Conservation (phyloP, 2,329 filamentous ascomycete genomes). For the Phaeosphaeriaceae sp. region DNA sequence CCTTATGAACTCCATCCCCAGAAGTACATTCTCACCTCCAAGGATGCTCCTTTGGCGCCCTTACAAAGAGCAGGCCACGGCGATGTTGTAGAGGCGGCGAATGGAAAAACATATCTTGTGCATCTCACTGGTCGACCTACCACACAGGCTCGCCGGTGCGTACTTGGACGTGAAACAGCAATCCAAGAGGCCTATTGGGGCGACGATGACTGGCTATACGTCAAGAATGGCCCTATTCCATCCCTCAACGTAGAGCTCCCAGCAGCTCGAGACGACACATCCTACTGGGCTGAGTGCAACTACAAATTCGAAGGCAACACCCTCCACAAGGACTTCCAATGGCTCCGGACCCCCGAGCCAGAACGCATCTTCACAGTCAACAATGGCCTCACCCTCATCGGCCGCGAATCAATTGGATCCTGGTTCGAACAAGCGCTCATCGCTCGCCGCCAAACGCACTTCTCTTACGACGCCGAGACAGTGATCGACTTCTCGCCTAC, state of each 20-base stretch:
- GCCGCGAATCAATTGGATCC: slow-evolving; percentile 58
- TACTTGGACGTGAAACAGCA: slow-evolving; percentile 44
- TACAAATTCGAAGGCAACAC: slow-evolving; percentile 55
- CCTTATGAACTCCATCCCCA: slow-evolving; percentile 50
- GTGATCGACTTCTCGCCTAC: slow-evolving; percentile 59
- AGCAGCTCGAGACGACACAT: slow-evolving; percentile 32
- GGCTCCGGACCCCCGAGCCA: slow-evolving; percentile 61
- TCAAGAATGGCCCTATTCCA: slow-evolving; percentile 60
- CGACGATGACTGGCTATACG: slow-evolving; percentile 68
- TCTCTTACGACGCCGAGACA: slow-evolving; percentile 67
- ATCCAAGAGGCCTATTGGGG: slow-evolving; percentile 67
- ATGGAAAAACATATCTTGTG: slow-evolving; percentile 44
- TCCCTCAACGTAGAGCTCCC: slow-evolving; percentile 51
- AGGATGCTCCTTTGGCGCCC: slow-evolving; percentile 40
- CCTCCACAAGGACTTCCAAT: slow-evolving; percentile 62
- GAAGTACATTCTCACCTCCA: slow-evolving; percentile 53
- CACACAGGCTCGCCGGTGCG: slow-evolving; percentile 41
- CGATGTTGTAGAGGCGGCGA: slow-evolving; percentile 44
- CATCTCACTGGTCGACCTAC: slow-evolving; percentile 44
- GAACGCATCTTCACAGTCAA: slow-evolving; percentile 57
- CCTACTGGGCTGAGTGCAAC: slow-evolving; percentile 52
- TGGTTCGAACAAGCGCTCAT: slow-evolving; percentile 61
- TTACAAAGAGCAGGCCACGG: slow-evolving; percentile 47
- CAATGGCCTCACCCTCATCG: slow-evolving; percentile 60
- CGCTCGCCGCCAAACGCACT: slow-evolving; percentile 62